Evolutionary conservation across 371 early-diverging fungal species (phyloP).

Genomic region (Dichotomocladium elegans): DNA sequence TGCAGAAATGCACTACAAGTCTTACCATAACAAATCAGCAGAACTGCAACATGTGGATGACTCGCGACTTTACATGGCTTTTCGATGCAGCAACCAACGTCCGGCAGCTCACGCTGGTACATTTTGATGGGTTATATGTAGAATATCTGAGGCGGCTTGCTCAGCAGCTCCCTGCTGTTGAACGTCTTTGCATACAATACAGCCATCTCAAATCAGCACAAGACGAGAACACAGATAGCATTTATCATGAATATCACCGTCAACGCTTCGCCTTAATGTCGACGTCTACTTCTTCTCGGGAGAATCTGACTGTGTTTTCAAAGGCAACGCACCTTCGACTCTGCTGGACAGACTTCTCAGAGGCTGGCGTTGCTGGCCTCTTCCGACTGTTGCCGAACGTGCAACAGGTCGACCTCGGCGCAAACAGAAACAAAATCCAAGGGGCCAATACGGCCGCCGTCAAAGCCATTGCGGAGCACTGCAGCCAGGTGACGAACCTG

Average conservation of each 20-base stretch:
- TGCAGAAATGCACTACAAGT: slow-evolving; percentile 12
- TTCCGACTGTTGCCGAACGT: slow-evolving; percentile 23
- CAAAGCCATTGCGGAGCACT: slow-evolving; percentile 10
- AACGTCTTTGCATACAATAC: slow-evolving; percentile 1
- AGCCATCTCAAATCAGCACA: not conserved
- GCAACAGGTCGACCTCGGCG: slow-evolving; percentile 23
- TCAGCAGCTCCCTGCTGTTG: not conserved
- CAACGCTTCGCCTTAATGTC: not conserved
- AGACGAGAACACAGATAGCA: not conserved
- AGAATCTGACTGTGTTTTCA: not conserved
- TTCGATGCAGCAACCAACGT: slow-evolving; percentile 7
- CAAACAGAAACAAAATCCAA: slow-evolving; percentile 36
- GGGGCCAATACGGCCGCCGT: slow-evolving; percentile 34
- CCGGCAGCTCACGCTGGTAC: slow-evolving; percentile 21
- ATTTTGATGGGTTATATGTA: slow-evolving; percentile 35
- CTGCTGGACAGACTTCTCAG: slow-evolving; percentile 43
- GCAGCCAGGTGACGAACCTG: slow-evolving; percentile 17
- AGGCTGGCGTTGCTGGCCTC: slow-evolving; percentile 19
- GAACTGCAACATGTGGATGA: slow-evolving; percentile 26
- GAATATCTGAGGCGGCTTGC: slow-evolving; percentile 16
- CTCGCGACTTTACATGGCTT: slow-evolving; percentile 2
- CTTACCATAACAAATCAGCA: slow-evolving; percentile 31
- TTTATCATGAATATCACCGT: too few species aligned
- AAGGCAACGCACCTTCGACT: slow-evolving; percentile 12
- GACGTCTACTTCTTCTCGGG: not conserved